These are phyloP conservation scores for Trichoderma harzianum DNA, from an alignment of 2,329 filamentous ascomycete genomes.

Conservation along the genomic window DNA sequence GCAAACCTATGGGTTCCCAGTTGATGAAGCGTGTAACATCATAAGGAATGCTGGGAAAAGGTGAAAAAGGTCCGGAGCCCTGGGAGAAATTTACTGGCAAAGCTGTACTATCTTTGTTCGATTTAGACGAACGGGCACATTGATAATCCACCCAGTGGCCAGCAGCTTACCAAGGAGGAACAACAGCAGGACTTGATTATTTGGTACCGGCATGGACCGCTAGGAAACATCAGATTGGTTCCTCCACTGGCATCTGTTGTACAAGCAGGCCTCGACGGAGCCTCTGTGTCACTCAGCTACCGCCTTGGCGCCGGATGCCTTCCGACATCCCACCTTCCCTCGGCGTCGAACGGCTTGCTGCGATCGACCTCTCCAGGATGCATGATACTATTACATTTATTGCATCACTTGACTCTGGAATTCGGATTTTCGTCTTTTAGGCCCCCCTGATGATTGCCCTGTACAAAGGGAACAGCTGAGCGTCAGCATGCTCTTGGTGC, in stretches of 20 bases:
- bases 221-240: background rate
- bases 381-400: background rate
- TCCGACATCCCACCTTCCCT: conserved; percentile 11
- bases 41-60: background rate
- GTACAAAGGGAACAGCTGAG: background rate
- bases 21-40: background rate
- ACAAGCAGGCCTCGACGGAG: background rate
- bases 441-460: background rate
- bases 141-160: background rate
- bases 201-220: background rate
- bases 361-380: background rate
- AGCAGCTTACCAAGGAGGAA: background rate
- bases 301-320: conserved; percentile 14
- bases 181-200: background rate
- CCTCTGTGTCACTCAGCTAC: conserved; percentile 7
- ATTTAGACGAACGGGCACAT: background rate
- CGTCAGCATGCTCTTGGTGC: background rate
- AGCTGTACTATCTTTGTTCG: background rate
- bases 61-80: background rate
- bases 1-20: background rate
- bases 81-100: background rate
- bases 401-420: background rate
- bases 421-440: background rate
- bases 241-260: background rate
- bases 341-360: background rate